Percentiles rank a stretch among this genome's conserved stretches.
Evolutionary conservation across 106 monocot genomes (phyloP).

Genomic region (Acanthochlamys bracteata): DNA sequence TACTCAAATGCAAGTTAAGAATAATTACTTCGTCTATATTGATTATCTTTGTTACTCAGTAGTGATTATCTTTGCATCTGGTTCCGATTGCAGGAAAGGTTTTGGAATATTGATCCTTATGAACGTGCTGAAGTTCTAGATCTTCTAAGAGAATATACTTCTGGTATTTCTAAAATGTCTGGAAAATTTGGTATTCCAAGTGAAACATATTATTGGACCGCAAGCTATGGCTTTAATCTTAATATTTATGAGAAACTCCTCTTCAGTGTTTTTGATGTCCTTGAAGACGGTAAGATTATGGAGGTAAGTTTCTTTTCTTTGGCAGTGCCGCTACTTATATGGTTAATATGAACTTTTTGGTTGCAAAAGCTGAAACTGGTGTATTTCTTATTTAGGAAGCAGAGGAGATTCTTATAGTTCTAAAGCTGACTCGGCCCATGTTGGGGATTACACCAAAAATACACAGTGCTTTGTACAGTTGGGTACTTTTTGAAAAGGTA

Average conservation of each 20-base stretch:
- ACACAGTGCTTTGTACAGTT: conserved; percentile 50
- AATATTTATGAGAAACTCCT: conserved; percentile 65
- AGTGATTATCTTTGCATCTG: neutral
- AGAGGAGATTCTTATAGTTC: conserved; percentile 50
- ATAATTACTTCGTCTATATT: neutral
- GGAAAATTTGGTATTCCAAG: conserved; percentile 43
- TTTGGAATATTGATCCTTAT: conserved; percentile 13
- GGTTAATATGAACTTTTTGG: too few relatives aligned
- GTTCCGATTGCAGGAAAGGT: conserved; percentile 35
- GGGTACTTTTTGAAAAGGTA: conserved; percentile 73
- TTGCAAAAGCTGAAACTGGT: too few relatives aligned
- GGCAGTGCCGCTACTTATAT: too few relatives aligned
- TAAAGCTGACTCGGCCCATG: conserved; percentile 49
- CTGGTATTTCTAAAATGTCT: conserved; percentile 31
- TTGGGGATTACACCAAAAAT: conserved; percentile 57
- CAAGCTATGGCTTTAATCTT: conserved; percentile 46
- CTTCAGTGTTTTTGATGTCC: conserved; percentile 67
- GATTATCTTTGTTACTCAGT: neutral
- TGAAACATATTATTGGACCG: conserved; percentile 55
- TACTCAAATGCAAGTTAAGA: neutral
- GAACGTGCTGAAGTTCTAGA: conserved; percentile 28
- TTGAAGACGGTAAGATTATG: conserved; percentile 67
- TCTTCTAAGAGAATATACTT: conserved; percentile 33
- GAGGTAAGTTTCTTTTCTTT: conserved; percentile 30
- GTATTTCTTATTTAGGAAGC: conserved; percentile 62